A percentile compares a stretch with the other conserved stretches of the same genome.
Conservation (phyloP, 2,329 filamentous ascomycete species). For the Plectosphaerella cucumerina region DNA sequence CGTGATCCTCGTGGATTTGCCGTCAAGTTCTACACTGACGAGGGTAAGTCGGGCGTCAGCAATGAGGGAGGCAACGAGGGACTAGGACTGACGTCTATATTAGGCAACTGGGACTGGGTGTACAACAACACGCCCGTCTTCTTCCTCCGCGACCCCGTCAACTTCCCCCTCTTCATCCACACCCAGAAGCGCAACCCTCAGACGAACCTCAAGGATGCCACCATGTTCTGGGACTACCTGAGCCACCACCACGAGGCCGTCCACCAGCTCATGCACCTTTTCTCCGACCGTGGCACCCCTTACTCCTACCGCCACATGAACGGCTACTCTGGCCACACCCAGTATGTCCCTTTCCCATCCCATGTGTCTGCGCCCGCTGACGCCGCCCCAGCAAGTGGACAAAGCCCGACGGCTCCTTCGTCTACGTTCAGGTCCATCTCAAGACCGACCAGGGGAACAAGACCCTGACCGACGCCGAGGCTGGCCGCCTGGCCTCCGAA, state of each 20-base stretch:
- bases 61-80: too few species aligned
- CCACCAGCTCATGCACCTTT: constrained; percentile 62
- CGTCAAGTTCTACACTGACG: constrained; percentile 66
- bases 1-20: constrained; percentile 71
- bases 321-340: constrained; percentile 62
- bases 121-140: constrained; percentile 76
- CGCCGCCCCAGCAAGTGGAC: constrained; percentile 49
- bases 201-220: constrained; percentile 66
- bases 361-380: neutral
- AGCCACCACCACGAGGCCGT: constrained; percentile 57
- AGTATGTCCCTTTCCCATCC: neutral
- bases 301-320: constrained; percentile 64
- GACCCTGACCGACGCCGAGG: constrained; percentile 55
- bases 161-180: constrained; percentile 73
- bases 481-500: constrained; percentile 44
- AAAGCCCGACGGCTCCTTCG: constrained; percentile 61
- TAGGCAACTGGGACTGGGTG: constrained; percentile 62
- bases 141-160: constrained; percentile 70
- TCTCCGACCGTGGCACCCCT: constrained; percentile 63
- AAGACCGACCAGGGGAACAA: constrained; percentile 61
- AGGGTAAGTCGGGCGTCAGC: constrained; percentile 46
- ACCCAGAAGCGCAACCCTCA: constrained; percentile 73
- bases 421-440: constrained; percentile 62
- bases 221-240: constrained; percentile 44
- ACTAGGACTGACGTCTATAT: too few species aligned